Base-by-base conservation (phyloP, 441 rosid species). In the Erodium trifolium region DNA sequence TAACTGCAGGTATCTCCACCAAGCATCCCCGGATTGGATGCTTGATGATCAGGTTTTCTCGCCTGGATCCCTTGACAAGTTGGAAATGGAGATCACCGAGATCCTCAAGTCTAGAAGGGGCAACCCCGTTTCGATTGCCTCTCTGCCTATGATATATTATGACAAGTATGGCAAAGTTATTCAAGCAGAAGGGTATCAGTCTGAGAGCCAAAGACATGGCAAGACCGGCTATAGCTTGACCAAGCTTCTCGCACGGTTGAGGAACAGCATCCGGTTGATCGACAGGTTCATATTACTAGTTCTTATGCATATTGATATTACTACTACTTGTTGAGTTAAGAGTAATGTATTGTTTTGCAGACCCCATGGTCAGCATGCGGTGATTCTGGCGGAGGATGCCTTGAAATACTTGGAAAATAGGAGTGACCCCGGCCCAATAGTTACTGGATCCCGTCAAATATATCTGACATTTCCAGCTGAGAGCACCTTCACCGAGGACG, bases 201-300 rank as follows among this genome's bases (percentile, higher is more conserved):
- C 96, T 0, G 99, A 91, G 81, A 92, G 98, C 85, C 98, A 91
- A 78, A 83, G 99, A 72, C 97, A 92, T 34, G 99, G 99, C 12
- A 89, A 90, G 77, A 85, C 97, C 18, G 99, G 99, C 63, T 89
- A 86, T 80, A 91, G 96, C 62, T 82, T 94, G 65, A 94, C 97
- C 7, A 91, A 88, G 81, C 97, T 94, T 69, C 91, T 94, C 59
- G 94, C 96, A 68, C 82, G 93, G 66, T 67, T 94, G 86, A 86
- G 81, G 76, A 83, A 83, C 71, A 85, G 85, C 63, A 88, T 94
- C 79, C 83, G 85, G 35, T 86, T 94, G 67, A 84, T 94, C 43
- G 96, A 91, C 81, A 90, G 96, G 97, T 90, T 35, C 13, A 75
- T 2, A 35, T 69, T 41, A 49, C 41, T 63, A 5, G 34, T 31